These are phyloP conservation scores for Paecilomyces dactylethromorphus DNA, from an alignment of 2,329 filamentous ascomycete genomes.

Conservation along the genomic window DNA sequence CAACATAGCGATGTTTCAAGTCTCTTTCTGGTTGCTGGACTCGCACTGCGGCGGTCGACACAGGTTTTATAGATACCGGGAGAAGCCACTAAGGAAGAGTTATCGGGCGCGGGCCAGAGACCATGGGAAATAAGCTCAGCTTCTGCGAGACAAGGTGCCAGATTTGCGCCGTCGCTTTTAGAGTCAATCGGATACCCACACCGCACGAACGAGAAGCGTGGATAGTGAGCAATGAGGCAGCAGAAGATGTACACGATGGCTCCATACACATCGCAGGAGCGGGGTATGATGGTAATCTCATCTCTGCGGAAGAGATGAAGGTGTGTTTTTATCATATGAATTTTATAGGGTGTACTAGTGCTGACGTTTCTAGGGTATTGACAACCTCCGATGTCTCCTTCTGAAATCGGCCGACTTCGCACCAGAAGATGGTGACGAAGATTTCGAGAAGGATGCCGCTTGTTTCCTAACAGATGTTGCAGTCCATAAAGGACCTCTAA, in stretches of 20 bases:
- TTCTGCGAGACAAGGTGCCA: neutral
- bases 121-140: neutral
- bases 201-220: neutral
- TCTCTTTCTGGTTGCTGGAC: neutral
- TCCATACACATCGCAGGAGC: neutral
- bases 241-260: neutral
- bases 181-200: neutral
- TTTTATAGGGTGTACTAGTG: neutral
- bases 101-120: neutral
- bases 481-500: neutral
- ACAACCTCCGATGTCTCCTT: constrained; percentile 2
- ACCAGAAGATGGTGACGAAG: constrained; percentile 1
- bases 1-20: neutral
- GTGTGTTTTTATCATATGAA: neutral
- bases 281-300: neutral
- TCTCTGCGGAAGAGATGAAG: neutral
- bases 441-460: constrained; percentile 1
- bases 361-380: neutral
- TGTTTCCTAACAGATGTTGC: constrained; percentile 4
- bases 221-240: neutral
- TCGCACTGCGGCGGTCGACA: neutral
- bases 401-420: constrained; percentile 1
- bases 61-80: neutral
- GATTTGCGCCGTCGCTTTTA: neutral
- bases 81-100: neutral